A percentile compares a stretch with the other conserved stretches of the same genome.
These are phyloP conservation scores for Paraglomus occultum DNA, from an alignment of 192 early-diverging fungal species.

Conservation along the genomic window DNA sequence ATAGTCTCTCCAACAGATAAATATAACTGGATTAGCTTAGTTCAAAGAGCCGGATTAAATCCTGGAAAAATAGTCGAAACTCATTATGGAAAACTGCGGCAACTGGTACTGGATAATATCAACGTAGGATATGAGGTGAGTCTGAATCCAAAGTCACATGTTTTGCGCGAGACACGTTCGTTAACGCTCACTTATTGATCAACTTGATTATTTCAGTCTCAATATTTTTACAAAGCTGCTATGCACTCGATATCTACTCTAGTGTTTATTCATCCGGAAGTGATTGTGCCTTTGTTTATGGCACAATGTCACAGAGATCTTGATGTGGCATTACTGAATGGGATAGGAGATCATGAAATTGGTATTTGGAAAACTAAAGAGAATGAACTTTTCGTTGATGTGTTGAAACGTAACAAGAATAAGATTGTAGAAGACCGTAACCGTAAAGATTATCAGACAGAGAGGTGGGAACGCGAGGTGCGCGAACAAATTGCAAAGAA, in stretches of 20 bases:
- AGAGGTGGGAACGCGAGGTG: conserved; percentile 78
- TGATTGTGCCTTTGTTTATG: conserved; percentile 47
- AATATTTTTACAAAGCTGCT: conserved; percentile 61
- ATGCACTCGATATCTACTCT: conserved; percentile 60
- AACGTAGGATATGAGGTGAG: conserved; percentile 35
- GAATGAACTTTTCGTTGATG: conserved; percentile 64
- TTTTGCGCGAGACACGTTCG: conserved; percentile 27
- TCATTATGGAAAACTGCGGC: conserved; percentile 42
- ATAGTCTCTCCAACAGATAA: conserved; percentile 56
- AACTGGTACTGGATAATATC: conserved; percentile 46
- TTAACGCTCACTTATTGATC: conserved; percentile 37
- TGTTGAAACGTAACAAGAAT: conserved; percentile 52
- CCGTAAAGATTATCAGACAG: conserved; percentile 58
- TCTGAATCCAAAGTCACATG: neutral
- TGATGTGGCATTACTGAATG: conserved; percentile 45
- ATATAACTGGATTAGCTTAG: conserved; percentile 84
- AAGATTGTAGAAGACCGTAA: conserved; percentile 49
- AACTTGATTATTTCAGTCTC: conserved; percentile 27
- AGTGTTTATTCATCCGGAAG: conserved; percentile 57
- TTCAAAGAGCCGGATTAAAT: conserved; percentile 70
- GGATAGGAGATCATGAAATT: conserved; percentile 59
- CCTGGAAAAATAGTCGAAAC: conserved; percentile 60
- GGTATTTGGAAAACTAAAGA: conserved; percentile 71
- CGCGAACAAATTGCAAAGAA: conserved; percentile 73
- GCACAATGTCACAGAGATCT: conserved; percentile 49